Conservation (phyloP, 495 filamentous ascomycete species). For the Penicillium mononematosum region DNA sequence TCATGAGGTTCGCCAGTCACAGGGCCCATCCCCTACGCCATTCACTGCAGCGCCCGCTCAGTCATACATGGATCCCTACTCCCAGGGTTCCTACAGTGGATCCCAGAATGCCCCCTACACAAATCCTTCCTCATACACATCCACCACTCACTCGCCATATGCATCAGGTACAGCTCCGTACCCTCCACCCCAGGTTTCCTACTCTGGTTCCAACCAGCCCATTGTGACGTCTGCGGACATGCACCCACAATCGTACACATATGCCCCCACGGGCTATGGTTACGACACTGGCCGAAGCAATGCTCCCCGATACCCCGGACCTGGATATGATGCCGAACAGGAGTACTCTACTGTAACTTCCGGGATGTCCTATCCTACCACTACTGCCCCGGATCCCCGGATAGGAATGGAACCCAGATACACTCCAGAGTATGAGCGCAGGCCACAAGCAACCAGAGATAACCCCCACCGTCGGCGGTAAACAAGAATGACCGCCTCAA, state of each 20-base stretch:
- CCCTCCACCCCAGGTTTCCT: constrained; percentile 39
- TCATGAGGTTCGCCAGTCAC: constrained; percentile 40
- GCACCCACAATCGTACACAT: constrained; percentile 44
- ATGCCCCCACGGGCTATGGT: constrained; percentile 39
- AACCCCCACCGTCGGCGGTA: constrained; percentile 44
- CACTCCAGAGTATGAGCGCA: constrained; percentile 48
- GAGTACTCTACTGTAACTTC: constrained; percentile 47
- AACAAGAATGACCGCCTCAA: constrained; percentile 18
- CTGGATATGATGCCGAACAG: constrained; percentile 46
- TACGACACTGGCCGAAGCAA: constrained; percentile 46
- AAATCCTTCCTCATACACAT: constrained; percentile 34
- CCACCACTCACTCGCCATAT: constrained; percentile 39
- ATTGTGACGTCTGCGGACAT: constrained; percentile 40
- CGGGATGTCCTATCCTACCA: constrained; percentile 45
- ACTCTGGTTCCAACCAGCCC: constrained; percentile 38
- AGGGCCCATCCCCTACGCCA: constrained; percentile 40
- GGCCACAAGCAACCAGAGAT: constrained; percentile 45
- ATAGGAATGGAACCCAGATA: constrained; percentile 53
- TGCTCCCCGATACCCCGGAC: constrained; percentile 48
- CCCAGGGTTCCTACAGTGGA: constrained; percentile 36
- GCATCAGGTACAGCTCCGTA: constrained; percentile 38
- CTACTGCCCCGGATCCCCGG: constrained; percentile 47
- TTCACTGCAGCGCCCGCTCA: constrained; percentile 41
- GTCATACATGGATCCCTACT: constrained; percentile 39
- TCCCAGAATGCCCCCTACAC: constrained; percentile 40